phyloP scores from a whole-genome alignment of 1,284 basidiomycete species.

The Trichosporon ovoides region DNA sequence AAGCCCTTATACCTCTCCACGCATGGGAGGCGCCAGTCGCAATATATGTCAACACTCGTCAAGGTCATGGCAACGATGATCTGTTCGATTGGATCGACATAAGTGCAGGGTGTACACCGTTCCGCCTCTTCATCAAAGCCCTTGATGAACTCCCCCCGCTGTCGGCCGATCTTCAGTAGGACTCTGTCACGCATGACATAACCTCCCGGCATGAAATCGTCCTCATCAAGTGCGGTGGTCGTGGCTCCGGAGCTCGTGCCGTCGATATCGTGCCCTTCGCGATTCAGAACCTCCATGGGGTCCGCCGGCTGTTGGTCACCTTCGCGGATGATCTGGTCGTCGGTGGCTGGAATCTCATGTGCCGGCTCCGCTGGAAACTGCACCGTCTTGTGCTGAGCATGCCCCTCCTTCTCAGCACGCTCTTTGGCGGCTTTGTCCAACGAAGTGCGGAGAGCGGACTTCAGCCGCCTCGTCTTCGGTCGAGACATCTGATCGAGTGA shows the following conservation, averaged over 20 bases:
- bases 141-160: constrained; percentile 28
- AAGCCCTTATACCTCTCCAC: constrained; percentile 19
- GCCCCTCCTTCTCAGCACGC: neutral
- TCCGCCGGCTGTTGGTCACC: constrained; percentile 36
- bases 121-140: constrained; percentile 37
- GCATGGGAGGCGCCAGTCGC: constrained; percentile 27
- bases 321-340: constrained; percentile 6
- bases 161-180: constrained; percentile 43
- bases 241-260: constrained; percentile 40
- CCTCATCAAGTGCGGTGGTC: constrained; percentile 24
- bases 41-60: constrained; percentile 44
- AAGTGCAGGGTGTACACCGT: constrained; percentile 37
- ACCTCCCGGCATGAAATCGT: constrained; percentile 26
- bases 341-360: neutral
- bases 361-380: constrained; percentile 36
- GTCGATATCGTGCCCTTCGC: constrained; percentile 33
- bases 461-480: constrained; percentile 7
- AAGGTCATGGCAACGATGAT: constrained; percentile 41
- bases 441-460: constrained; percentile 8
- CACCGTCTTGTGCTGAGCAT: constrained; percentile 29
- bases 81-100: constrained; percentile 40
- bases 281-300: constrained; percentile 35
- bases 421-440: neutral
- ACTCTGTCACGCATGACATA: constrained; percentile 45
- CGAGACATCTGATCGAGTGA: neutral